Conservation (phyloP, 495 filamentous ascomycete genomes). For the Lepraria neglecta region DNA sequence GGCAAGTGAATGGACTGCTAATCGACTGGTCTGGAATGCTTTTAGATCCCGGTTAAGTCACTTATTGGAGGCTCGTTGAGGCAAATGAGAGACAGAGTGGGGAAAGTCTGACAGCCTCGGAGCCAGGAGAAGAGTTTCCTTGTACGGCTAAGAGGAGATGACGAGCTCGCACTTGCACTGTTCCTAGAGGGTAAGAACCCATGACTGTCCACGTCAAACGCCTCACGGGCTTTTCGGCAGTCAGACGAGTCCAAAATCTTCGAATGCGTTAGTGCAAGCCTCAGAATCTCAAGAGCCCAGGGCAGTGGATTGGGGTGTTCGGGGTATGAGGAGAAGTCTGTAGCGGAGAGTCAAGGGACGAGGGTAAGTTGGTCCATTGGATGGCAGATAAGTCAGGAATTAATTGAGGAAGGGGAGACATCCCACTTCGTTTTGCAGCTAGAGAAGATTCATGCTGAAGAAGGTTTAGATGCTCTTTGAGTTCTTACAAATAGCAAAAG, state of each 20-base stretch:
- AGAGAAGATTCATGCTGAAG: slow-evolving; percentile 16
- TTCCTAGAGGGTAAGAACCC: neutral
- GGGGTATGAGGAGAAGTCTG: neutral
- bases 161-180: neutral
- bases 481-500: slow-evolving; percentile 5
- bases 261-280: slow-evolving; percentile 9
- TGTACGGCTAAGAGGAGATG: slow-evolving; percentile 5
- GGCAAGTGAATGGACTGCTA: neutral
- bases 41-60: neutral
- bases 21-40: neutral
- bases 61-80: slow-evolving; percentile 3
- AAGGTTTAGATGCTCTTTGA: slow-evolving; percentile 13
- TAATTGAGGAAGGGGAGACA: slow-evolving; percentile 16
- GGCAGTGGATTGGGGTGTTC: neutral
- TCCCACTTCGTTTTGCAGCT: slow-evolving; percentile 19
- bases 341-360: slow-evolving; percentile 1
- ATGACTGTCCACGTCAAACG: slow-evolving; percentile 2
- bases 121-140: slow-evolving; percentile 2
- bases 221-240: neutral
- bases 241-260: neutral
- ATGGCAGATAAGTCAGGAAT: slow-evolving; percentile 5
- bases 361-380: slow-evolving; percentile 8
- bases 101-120: slow-evolving; percentile 1
- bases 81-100: neutral
- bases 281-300: slow-evolving; percentile 1